Evolutionary conservation across 768 basidiomycete genomes (phyloP).

Genomic region (Crucibulum laeve): DNA sequence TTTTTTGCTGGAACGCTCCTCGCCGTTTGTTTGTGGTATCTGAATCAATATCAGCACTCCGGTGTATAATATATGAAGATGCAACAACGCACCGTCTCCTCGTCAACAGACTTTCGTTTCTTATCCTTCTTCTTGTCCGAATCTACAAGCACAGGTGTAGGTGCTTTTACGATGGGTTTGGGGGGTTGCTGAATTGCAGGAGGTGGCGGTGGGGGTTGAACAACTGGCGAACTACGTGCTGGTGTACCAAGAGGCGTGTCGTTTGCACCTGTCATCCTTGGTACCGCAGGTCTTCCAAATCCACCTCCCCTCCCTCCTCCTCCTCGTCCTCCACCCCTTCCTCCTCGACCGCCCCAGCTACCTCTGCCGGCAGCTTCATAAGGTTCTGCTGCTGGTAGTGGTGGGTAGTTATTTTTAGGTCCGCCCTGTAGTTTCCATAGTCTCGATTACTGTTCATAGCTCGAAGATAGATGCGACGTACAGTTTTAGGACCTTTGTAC

Average conservation of each 20-base stretch:
- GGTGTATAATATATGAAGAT: background rate
- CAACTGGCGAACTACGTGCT: slow-evolving; percentile 29
- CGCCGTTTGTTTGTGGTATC: background rate
- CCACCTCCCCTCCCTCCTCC: slow-evolving; percentile 29
- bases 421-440: slow-evolving; percentile 4
- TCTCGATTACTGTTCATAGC: background rate
- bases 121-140: slow-evolving; percentile 31
- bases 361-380: slow-evolving; percentile 3
- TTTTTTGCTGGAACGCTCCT: slow-evolving; percentile 21
- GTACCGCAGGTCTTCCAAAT: slow-evolving; percentile 17
- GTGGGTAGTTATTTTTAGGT: slow-evolving; percentile 19
- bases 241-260: slow-evolving; percentile 68
- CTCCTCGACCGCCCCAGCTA: slow-evolving; percentile 15
- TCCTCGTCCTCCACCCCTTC: slow-evolving; percentile 18
- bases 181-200: background rate
- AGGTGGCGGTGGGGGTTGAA: slow-evolving; percentile 11
- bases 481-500: slow-evolving; percentile 77
- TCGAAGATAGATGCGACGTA: slow-evolving; percentile 11
- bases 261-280: slow-evolving; percentile 58
- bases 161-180: background rate
- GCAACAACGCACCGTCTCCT: slow-evolving; percentile 13
- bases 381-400: slow-evolving; percentile 8
- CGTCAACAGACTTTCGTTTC: slow-evolving; percentile 28
- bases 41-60: background rate
- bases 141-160: background rate